Conservation (phyloP, 164 flowering plant species). For the Malania oleifera region DNA sequence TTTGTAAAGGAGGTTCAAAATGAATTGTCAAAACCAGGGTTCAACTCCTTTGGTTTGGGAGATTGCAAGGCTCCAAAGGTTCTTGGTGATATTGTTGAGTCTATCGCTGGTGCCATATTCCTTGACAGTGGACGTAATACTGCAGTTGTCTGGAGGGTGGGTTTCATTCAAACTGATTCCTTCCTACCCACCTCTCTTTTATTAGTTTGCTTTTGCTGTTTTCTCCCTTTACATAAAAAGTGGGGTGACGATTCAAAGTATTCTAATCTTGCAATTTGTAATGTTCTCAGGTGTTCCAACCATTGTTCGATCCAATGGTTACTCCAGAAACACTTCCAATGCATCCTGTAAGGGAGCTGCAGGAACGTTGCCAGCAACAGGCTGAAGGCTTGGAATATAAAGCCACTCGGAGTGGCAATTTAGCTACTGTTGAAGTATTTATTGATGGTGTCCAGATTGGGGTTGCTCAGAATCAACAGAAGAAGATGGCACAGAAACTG, state of each 20-base stretch:
- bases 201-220: not conserved
- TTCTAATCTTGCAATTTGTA: slow-evolving; percentile 4
- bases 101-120: slow-evolving; percentile 96
- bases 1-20: slow-evolving; percentile 83
- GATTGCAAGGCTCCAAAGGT: slow-evolving; percentile 99
- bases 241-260: too few relatives aligned
- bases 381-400: slow-evolving; percentile 98
- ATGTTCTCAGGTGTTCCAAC: slow-evolving; percentile 67
- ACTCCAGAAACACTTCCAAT: slow-evolving; percentile 99
- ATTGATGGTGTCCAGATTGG: slow-evolving; percentile 93
- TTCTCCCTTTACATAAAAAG: not conserved
- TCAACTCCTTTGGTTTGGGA: slow-evolving; percentile 96
- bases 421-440: slow-evolving; percentile 94
- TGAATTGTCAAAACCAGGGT: slow-evolving; percentile 75
- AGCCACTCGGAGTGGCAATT: slow-evolving; percentile 74
- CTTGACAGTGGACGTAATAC: slow-evolving; percentile 80
- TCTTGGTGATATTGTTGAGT: slow-evolving; percentile 96
- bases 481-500: slow-evolving; percentile 99
- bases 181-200: too few relatives aligned
- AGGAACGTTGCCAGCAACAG: slow-evolving; percentile 97
- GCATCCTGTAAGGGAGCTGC: slow-evolving; percentile 98
- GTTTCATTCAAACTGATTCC: slow-evolving; percentile 16
- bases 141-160: slow-evolving; percentile 82
- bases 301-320: slow-evolving; percentile 90
- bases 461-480: slow-evolving; percentile 87